Evolutionary conservation across 305 asterid species (phyloP).

Genomic region (Withania somnifera): DNA sequence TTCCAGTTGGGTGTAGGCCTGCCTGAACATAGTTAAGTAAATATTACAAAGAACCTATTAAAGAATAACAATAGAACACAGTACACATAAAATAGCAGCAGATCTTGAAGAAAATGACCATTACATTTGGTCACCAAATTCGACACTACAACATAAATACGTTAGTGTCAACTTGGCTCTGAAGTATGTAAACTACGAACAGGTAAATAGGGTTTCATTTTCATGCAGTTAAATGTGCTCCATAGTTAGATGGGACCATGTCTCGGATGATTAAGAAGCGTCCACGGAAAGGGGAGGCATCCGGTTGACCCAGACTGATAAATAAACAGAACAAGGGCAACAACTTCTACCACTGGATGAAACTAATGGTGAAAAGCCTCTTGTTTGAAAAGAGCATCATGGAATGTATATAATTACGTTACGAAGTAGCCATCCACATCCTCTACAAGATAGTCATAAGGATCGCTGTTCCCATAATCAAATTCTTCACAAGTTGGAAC

Average conservation of each 20-base stretch:
- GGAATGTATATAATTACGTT: constrained; percentile 10
- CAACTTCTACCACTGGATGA: constrained; percentile 17
- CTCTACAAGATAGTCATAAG: constrained; percentile 51
- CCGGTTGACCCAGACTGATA: background rate
- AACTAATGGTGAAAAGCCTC: constrained; percentile 8
- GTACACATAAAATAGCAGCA: background rate
- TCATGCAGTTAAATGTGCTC: constrained; percentile 24
- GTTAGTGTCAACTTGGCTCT: background rate
- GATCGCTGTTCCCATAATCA: constrained; percentile 26
- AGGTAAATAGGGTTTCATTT: background rate
- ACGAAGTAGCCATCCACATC: constrained; percentile 44
- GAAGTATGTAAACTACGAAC: background rate
- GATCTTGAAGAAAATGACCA: background rate
- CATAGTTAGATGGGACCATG: constrained; percentile 6
- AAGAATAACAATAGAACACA: background rate
- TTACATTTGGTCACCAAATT: background rate
- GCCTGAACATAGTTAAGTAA: background rate
- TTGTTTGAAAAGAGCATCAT: constrained; percentile 16
- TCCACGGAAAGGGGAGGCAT: constrained; percentile 7
- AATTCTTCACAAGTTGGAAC: constrained; percentile 34
- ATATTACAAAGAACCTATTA: background rate
- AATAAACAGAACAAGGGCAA: constrained; percentile 4
- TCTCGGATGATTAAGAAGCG: constrained; percentile 30
- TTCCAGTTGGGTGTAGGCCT: background rate
- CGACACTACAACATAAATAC: background rate